phyloP scores from a whole-genome alignment of 176 grass and related monocot genomes.

The Dendrocalamus sinicus region DNA sequence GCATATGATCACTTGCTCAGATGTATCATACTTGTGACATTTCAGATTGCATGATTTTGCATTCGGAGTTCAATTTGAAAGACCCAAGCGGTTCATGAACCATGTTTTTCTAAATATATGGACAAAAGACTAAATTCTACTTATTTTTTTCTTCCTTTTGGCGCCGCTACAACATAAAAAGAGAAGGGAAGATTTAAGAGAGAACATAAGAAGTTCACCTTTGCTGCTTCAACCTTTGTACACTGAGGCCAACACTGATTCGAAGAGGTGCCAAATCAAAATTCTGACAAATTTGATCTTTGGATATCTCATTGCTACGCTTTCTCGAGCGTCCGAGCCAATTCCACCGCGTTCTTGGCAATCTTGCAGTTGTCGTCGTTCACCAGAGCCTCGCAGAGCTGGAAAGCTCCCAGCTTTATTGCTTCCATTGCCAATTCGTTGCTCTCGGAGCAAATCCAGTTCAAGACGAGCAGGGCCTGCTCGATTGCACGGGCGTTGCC shows the following conservation, averaged over 20 bases:
- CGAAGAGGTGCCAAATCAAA: slow-evolving; percentile 49
- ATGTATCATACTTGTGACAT: slow-evolving; percentile 30
- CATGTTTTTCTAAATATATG: slow-evolving; percentile 57
- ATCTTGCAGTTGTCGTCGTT: slow-evolving; percentile 80
- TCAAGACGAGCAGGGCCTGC: slow-evolving; percentile 73
- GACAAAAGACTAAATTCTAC: slow-evolving; percentile 59
- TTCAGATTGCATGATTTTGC: slow-evolving; percentile 39
- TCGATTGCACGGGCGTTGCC: slow-evolving; percentile 75
- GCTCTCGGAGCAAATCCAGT: slow-evolving; percentile 71
- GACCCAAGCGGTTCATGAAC: slow-evolving; percentile 35
- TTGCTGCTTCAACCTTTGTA: slow-evolving; percentile 66
- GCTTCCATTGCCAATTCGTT: slow-evolving; percentile 59
- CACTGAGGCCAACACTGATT: slow-evolving; percentile 49
- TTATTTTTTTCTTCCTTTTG: slow-evolving; percentile 42
- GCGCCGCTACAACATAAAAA: slow-evolving; percentile 48
- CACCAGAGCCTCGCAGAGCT: slow-evolving; percentile 62
- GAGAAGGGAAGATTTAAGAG: slow-evolving; percentile 33
- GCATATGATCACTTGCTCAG: slow-evolving; percentile 41
- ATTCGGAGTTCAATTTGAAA: slow-evolving; percentile 14
- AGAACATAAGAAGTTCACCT: slow-evolving; percentile 47
- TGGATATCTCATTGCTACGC: slow-evolving; percentile 34
- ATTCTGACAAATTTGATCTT: slow-evolving; percentile 49
- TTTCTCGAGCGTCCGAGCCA: slow-evolving; percentile 73
- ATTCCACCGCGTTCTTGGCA: slow-evolving; percentile 71
- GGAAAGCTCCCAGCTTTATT: slow-evolving; percentile 69